A percentile compares a stretch with the other conserved stretches of the same genome.
Evolutionary conservation across 805 yeast genomes (phyloP).

Genomic region (Suhomyces pyralidae): DNA sequence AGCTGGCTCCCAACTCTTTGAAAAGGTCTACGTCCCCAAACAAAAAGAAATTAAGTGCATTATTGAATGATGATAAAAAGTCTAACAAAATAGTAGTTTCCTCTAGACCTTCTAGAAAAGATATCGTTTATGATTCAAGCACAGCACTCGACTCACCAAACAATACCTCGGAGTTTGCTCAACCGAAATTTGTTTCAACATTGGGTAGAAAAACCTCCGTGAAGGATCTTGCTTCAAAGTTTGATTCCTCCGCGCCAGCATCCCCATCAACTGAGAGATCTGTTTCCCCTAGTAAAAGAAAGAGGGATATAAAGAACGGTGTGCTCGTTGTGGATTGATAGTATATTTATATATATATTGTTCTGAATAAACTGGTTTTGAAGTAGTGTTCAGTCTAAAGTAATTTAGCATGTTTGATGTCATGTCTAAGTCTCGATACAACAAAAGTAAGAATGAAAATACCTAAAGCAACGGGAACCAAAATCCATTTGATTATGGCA

Average conservation of each 20-base stretch:
- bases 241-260: conserved; percentile 19
- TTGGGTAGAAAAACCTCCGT: conserved; percentile 32
- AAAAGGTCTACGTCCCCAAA: conserved; percentile 40
- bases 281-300: conserved; percentile 13
- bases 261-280: conserved; percentile 12
- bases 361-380: neutral
- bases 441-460: conserved; percentile 42
- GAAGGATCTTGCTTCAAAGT: conserved; percentile 29
- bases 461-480: conserved; percentile 40
- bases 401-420: conserved; percentile 57
- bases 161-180: conserved; percentile 18
- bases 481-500: conserved; percentile 34
- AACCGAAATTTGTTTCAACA: conserved; percentile 26
- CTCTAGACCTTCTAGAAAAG: conserved; percentile 23
- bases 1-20: conserved; percentile 15
- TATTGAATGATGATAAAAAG: conserved; percentile 11
- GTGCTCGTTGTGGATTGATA: conserved; percentile 3
- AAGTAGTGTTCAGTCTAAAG: conserved; percentile 28
- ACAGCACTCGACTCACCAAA: conserved; percentile 8
- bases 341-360: neutral
- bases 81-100: conserved; percentile 17
- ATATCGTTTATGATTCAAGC: conserved; percentile 19
- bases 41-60: conserved; percentile 28
- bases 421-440: conserved; percentile 55
- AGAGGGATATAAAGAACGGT: conserved; percentile 1